Percentiles rank a stretch among this genome's conserved stretches.
phyloP scores from a whole-genome alignment of 805 yeast genomes.

The Candida caryicola region DNA sequence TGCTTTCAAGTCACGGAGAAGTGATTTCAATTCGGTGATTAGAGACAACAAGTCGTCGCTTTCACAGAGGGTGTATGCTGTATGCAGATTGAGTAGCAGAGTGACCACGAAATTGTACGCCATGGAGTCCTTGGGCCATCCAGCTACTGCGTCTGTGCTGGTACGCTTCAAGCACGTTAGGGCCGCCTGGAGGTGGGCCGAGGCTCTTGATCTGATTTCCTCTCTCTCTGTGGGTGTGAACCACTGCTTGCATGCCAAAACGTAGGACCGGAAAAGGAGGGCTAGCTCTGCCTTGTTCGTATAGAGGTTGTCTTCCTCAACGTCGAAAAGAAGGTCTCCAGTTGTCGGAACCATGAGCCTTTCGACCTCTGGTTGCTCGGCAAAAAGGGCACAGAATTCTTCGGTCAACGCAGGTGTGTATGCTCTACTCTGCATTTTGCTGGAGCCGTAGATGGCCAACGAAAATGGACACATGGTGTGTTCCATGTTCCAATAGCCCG shows the following conservation, averaged over 20 bases:
- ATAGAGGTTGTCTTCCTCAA: constrained; percentile 68
- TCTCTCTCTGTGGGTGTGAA: neutral
- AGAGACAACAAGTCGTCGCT: neutral
- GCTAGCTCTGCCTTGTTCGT: constrained; percentile 40
- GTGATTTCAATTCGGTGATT: neutral
- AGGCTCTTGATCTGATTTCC: neutral
- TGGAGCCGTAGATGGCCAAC: neutral
- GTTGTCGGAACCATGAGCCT: neutral
- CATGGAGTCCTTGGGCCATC: constrained; percentile 9
- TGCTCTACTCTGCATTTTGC: neutral
- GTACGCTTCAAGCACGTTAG: neutral
- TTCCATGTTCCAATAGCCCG: constrained; percentile 7
- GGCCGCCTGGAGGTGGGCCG: neutral
- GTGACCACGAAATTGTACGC: constrained; percentile 5
- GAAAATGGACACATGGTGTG: constrained; percentile 5
- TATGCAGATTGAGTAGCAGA: constrained; percentile 5
- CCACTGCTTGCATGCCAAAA: neutral
- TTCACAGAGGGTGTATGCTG: neutral
- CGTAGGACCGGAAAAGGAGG: neutral
- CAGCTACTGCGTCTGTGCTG: constrained; percentile 5
- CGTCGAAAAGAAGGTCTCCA: constrained; percentile 49
- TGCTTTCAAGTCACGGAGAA: neutral
- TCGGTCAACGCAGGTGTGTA: neutral
- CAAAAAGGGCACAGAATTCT: neutral
- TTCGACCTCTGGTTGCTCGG: neutral